A percentile compares a stretch with the other conserved stretches of the same genome.
Evolutionary conservation across 805 yeast genomes (phyloP).

Genomic region (Babjeviella inositovora): DNA sequence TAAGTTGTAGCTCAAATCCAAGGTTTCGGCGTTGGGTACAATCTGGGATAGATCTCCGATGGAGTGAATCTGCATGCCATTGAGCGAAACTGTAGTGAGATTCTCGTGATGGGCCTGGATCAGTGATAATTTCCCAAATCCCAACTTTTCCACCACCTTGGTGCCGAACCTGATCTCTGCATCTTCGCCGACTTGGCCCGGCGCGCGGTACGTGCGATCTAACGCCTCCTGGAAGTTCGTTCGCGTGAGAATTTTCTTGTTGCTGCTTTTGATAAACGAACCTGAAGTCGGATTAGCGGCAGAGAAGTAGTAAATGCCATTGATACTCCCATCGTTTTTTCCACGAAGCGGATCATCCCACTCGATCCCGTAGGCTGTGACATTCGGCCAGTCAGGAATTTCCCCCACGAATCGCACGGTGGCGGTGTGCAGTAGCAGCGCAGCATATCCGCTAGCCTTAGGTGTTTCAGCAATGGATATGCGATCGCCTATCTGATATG

Average conservation of each 20-base stretch:
- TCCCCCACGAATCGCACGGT: constrained; percentile 50
- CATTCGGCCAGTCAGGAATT: constrained; percentile 46
- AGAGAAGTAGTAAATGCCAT: constrained; percentile 46
- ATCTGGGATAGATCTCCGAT: constrained; percentile 3
- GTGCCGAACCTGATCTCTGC: constrained; percentile 28
- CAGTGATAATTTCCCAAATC: constrained; percentile 40
- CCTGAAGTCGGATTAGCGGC: constrained; percentile 34
- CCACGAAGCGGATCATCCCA: constrained; percentile 71
- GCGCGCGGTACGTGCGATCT: constrained; percentile 24
- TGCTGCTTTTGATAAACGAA: constrained; percentile 39
- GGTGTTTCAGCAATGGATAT: constrained; percentile 10
- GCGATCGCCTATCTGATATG: no score
- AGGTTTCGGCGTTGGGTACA: constrained; percentile 10
- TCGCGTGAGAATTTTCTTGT: constrained; percentile 7
- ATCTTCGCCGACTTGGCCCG: constrained; percentile 7
- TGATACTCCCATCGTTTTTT: constrained; percentile 47
- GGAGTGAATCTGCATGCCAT: constrained; percentile 16
- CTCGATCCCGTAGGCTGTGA: constrained; percentile 57
- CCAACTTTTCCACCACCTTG: constrained; percentile 45
- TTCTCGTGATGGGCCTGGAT: constrained; percentile 27
- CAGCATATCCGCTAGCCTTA: constrained; percentile 11
- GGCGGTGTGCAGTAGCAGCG: constrained; percentile 32
- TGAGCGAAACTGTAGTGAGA: constrained; percentile 33
- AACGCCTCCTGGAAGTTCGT: constrained; percentile 30
- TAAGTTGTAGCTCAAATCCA: constrained; percentile 51